Conservation (phyloP, 805 yeast species). For the Tetrapisispora phaffii region DNA sequence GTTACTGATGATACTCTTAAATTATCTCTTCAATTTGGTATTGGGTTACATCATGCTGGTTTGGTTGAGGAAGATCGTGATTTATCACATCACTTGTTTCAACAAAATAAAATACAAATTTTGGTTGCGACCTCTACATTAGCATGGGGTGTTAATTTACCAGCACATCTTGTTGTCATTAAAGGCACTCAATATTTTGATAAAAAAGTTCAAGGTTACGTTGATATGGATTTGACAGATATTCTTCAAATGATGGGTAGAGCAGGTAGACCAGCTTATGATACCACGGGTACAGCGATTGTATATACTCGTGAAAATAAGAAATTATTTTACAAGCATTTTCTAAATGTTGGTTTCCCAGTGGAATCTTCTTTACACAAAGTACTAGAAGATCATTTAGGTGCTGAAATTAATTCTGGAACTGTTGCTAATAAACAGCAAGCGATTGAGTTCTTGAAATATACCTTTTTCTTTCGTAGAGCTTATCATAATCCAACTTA, state of each 20-base stretch:
- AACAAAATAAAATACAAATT: slow-evolving; percentile 75
- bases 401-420: slow-evolving; percentile 93
- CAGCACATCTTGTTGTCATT: slow-evolving; percentile 95
- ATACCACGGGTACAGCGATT: slow-evolving; percentile 86
- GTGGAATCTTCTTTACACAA: slow-evolving; percentile 77
- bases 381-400: slow-evolving; percentile 80
- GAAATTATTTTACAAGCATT: slow-evolving; percentile 76
- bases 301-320: slow-evolving; percentile 74
- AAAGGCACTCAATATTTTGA: slow-evolving; percentile 96
- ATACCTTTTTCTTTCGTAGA: slow-evolving; percentile 85
- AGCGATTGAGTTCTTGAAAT: slow-evolving; percentile 91
- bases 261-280: slow-evolving; percentile 98
- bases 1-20: slow-evolving; percentile 79
- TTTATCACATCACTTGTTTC: slow-evolving; percentile 76
- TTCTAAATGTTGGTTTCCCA: slow-evolving; percentile 89
- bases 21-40: slow-evolving; percentile 64
- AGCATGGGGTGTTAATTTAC: slow-evolving; percentile 99
- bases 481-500: slow-evolving; percentile 91
- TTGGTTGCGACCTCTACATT: slow-evolving; percentile 92
- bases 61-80: slow-evolving; percentile 83
- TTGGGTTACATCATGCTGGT: slow-evolving; percentile 97
- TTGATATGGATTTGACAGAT: slow-evolving; percentile 89
- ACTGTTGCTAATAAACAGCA: slow-evolving; percentile 87
- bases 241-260: slow-evolving; percentile 97
- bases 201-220: slow-evolving; percentile 85